Base-by-base conservation (phyloP, 768 basidiomycete species). In the Mycena crocata region DNA sequence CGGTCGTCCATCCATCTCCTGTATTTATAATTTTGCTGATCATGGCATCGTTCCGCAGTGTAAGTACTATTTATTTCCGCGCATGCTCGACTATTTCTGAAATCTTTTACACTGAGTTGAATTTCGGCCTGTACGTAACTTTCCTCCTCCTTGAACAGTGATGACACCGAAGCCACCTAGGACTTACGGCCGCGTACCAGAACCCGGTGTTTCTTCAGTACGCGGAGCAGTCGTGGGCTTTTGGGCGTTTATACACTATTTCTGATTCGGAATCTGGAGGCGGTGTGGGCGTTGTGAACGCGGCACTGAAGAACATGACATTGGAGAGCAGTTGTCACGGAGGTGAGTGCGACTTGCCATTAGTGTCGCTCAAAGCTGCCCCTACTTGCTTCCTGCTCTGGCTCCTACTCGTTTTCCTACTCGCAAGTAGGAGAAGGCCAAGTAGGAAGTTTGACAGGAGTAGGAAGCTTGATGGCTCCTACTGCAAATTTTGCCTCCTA, bases 141-240 rank as follows among this genome's bases (percentile, higher is more conserved):
- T 24, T 32, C n/a, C 13, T 42, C 34, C 34, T 12, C 14, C 17
- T 19, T 23, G 30, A 28, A 44, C 5, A 45, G 30, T 13, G 10
- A 2, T 45, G 30, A 21, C 31, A n/a, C 34, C 31, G 31, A 34
- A 1, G 5, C 13, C 7, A 3, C 32, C 31, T 21, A 68, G 67
- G 17, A 35, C 55, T 51, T 64, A 68, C 40, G 67, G 68, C 24
- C 5, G 63, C 63, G 19, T 69, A 69, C 64, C 26, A 31, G 6
- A 44, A 35, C 28, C 30, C 37, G 31, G 30, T 9, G 3, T 69
- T 54, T 32, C 58, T 65, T 19, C 15, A 57, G 4, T 69, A 55
- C 49, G 68, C 68, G 17, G 49, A 45, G 23, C 44, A 65, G 17
- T 55, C 48, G 30, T 69, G 68, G 68, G 42, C 46, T 10, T 66